Evolutionary conservation across 805 yeast species (phyloP).

Genomic region (Kockiozyma suomiensis): DNA sequence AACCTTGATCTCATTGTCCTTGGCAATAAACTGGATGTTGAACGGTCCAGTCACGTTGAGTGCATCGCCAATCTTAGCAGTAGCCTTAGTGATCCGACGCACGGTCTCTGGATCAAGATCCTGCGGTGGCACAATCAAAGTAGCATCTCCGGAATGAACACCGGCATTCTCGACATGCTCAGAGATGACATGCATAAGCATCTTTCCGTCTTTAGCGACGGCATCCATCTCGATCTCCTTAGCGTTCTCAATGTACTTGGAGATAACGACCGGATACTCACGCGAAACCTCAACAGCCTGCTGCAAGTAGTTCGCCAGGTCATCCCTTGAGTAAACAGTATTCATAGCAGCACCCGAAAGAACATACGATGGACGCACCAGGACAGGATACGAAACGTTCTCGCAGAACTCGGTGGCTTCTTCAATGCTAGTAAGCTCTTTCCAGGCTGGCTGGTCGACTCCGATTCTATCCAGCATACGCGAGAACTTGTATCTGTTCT

Average conservation of each 20-base stretch:
- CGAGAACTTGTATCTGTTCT: slow-evolving; percentile 95
- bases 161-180: slow-evolving; percentile 99
- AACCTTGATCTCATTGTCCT: slow-evolving; percentile 93
- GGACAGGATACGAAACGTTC: slow-evolving; percentile 87
- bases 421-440: slow-evolving; percentile 86
- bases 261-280: slow-evolving; percentile 95
- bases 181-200: slow-evolving; percentile 95
- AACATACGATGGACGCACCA: slow-evolving; percentile 97
- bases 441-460: slow-evolving; percentile 99
- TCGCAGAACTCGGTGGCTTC: slow-evolving; percentile 94
- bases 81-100: slow-evolving; percentile 83
- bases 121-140: slow-evolving; percentile 95
- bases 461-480: slow-evolving; percentile 96
- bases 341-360: slow-evolving; percentile 99
- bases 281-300: slow-evolving; percentile 98
- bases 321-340: slow-evolving; percentile 88
- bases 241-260: slow-evolving; percentile 95
- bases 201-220: slow-evolving; percentile 91
- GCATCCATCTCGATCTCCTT: slow-evolving; percentile 99
- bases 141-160: slow-evolving; percentile 99
- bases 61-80: slow-evolving; percentile 94
- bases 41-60: slow-evolving; percentile 96
- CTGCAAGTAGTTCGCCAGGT: slow-evolving; percentile 79
- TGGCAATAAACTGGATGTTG: slow-evolving; percentile 95
- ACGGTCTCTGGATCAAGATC: slow-evolving; percentile 91